Base-by-base conservation (phyloP, 768 basidiomycete genomes). In the Amanita phalloides region DNA sequence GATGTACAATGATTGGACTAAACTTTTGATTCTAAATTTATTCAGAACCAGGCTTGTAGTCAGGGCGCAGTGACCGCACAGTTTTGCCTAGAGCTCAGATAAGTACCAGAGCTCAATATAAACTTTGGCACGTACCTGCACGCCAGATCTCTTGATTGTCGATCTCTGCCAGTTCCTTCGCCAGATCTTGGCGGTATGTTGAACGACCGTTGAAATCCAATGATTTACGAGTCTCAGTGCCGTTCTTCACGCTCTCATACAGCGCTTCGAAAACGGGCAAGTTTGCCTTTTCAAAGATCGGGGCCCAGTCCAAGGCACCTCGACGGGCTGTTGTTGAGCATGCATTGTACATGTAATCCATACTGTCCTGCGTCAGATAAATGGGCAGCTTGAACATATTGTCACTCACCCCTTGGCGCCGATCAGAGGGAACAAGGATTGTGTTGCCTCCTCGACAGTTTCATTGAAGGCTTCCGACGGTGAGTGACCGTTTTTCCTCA, bases 401-500 rank as follows among this genome's bases (percentile, higher is more conserved):
- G 13, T 5, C 6, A 64, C 82, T 51, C 66, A 89, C 86, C 92
- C 93, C 67, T 96, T 87, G 63, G 86, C 79, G 58, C 95, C 96
- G 62, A 99, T 92, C 68, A 99, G 70, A 54, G 96, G 96, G 77
- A 90, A 97, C 57, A 99, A 82, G 36, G 92, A 95, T 66, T 99
- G 94, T 39, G 95, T 98, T n/a, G 96, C 96, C 74, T 98, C 96
- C 71, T 98, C 96, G 55, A 98, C 96, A 54, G 96, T 98, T 77
- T 99, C 96, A 71, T 99, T 98, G 83, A 99, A 98, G 45, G 94
- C 94, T 68, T 99, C 96, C 39, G 95, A 98, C 49, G 96, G 96
- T 3, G 82, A 74, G 79, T 99, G 96, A 51, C 93, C 93, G 66
- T 95, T 95, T 64, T 86, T 88, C 65, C 93, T 90, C 62, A 96